Conservation (phyloP, 495 filamentous ascomycete genomes). For the Penicillium fimorum region DNA sequence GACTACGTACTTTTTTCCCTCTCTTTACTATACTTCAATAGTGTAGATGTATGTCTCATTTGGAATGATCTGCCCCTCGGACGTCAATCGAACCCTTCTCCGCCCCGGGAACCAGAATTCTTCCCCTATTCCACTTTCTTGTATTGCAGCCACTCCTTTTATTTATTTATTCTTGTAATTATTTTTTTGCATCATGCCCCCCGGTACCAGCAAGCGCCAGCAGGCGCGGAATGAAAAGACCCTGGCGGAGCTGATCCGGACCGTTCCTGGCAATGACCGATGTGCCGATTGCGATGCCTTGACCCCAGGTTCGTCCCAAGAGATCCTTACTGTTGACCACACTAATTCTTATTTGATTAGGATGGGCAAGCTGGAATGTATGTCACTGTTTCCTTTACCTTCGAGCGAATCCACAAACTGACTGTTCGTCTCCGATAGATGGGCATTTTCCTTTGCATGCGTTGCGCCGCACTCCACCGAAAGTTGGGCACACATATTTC, state of each 20-base stretch:
- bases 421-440: conserved; percentile 54
- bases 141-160: conserved; percentile 23
- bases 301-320: conserved; percentile 75
- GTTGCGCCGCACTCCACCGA: conserved; percentile 92
- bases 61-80: conserved; percentile 10
- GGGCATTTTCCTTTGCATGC: conserved; percentile 96
- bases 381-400: conserved; percentile 34
- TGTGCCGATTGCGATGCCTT: conserved; percentile 90
- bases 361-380: conserved; percentile 99
- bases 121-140: conserved; percentile 22
- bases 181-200: conserved; percentile 44
- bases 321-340: not conserved
- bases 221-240: conserved; percentile 93
- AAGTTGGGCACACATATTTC: conserved; percentile 97
- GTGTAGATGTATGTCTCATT: not conserved
- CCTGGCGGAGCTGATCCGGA: conserved; percentile 85
- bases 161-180: conserved; percentile 9
- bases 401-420: conserved; percentile 18
- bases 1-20: not conserved
- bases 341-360: conserved; percentile 42
- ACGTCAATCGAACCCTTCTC: conserved; percentile 13
- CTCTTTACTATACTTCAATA: no score
- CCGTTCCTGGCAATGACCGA: conserved; percentile 84
- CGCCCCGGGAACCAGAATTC: conserved; percentile 16
- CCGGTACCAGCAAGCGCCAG: conserved; percentile 80